Conservation (phyloP, 2,329 filamentous ascomycete genomes). For the Diatrype stigma region DNA sequence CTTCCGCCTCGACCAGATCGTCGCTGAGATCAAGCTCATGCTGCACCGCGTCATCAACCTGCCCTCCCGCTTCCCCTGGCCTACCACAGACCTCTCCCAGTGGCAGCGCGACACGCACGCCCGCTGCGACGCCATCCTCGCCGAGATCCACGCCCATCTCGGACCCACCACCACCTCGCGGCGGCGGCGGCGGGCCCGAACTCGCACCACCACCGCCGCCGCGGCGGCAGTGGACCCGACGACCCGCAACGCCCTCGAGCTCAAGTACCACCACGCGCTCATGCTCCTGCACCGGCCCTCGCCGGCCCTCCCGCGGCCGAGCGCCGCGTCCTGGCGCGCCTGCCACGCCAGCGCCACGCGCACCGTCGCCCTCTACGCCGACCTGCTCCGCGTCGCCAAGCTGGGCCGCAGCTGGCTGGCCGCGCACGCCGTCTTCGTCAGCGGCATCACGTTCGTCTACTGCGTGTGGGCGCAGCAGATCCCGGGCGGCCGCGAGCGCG, state of each 20-base stretch:
- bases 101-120: conserved; percentile 18
- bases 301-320: conserved; percentile 22
- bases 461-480: conserved; percentile 17
- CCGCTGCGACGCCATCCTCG: conserved; percentile 11
- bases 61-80: conserved; percentile 21
- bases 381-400: conserved; percentile 24
- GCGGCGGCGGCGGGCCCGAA: too few relatives aligned
- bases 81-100: conserved; percentile 12
- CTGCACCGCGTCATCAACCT: conserved; percentile 16
- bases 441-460: conserved; percentile 27
- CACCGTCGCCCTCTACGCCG: conserved; percentile 23
- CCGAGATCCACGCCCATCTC: conserved; percentile 3
- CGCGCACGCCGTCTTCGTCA: conserved; percentile 26
- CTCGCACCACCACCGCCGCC: too few relatives aligned
- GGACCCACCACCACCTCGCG: too few relatives aligned
- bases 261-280: conserved; percentile 28
- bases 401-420: conserved; percentile 26
- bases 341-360: conserved; percentile 25
- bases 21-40: conserved; percentile 12
- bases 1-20: conserved; percentile 11
- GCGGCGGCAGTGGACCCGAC: conserved; percentile 1
- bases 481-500: conserved; percentile 1
- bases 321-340: conserved; percentile 15
- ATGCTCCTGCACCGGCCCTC: conserved; percentile 27
- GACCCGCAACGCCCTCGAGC: conserved; percentile 16